Evolutionary conservation across 768 basidiomycete genomes (phyloP), one percentile per base, ranked within the genome.

Genomic region (Pisolithus albus): DNA sequence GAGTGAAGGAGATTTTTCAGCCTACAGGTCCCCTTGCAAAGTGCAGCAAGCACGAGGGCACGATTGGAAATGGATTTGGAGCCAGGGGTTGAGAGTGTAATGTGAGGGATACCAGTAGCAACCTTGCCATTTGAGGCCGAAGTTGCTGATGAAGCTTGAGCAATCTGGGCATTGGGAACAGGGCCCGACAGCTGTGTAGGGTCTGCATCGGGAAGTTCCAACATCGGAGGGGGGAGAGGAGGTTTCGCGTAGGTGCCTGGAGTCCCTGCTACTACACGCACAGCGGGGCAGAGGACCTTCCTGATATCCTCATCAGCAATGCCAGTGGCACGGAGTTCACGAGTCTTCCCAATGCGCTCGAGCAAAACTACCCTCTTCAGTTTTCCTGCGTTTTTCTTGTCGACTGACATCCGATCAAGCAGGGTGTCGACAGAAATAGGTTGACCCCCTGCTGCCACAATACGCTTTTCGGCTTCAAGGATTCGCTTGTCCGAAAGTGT

Each of bases 31-130:
- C 95, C 96, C 43, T 79, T 81, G 0, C 83, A 92, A 13, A 99
- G 81, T 1, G 95, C 93, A 8, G 96, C 95, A 26, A 99, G 81
- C 1, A 98, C 85, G 38, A 99, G 74, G 0, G 90, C 92, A 30
- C 95, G 83, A 65, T 98, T 98, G 0, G 92, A 96, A 59, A 99
- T 88, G 63, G 89, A 93, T 73, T 99, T 98, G 23, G 88, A 92
- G 10, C 96, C 95, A 0, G 96, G 96, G 0, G 96, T 97, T 13
- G 88, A 77, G 86, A 98, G 90, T n/a, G 68, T 69, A 50, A 83
- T 70, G 43, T 63, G 64, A 1, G 61, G 61, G 6, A 60, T 26
- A 23, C 52, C 52, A 18, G 30, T 50, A 7, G 49, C 11, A 13
- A 18, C 11, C 18, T 39, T 41, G 15, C n/a, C 26, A n/a, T 49